phyloP scores from a whole-genome alignment of 2,329 filamentous ascomycete genomes.

The Teratosphaeria zuluensis region DNA sequence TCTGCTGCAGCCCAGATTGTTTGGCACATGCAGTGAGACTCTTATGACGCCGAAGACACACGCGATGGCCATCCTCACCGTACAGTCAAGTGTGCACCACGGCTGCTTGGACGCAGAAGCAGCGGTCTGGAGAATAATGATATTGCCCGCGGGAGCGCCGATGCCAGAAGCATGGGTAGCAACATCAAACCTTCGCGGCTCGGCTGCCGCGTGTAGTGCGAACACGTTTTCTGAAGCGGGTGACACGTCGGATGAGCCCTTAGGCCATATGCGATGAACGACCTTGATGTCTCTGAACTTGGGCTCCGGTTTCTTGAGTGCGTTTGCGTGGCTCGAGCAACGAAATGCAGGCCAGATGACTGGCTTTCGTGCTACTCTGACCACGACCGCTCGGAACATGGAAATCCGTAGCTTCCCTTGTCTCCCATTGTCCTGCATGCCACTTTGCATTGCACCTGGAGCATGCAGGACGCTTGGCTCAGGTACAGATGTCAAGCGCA shows the following conservation, averaged over 20 bases:
- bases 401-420: not conserved
- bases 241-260: not conserved
- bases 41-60: not conserved
- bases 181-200: not conserved
- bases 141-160: not conserved
- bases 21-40: not conserved
- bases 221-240: not conserved
- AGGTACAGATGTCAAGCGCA: not conserved
- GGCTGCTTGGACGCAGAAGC: not conserved
- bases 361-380: not conserved
- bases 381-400: not conserved
- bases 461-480: not conserved
- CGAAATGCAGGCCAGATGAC: not conserved
- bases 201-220: not conserved
- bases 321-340: not conserved
- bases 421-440: not conserved
- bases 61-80: not conserved
- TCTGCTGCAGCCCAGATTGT: not conserved
- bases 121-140: not conserved
- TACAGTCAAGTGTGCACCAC: not conserved
- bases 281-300: no score
- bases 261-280: not conserved
- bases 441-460: not conserved
- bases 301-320: not conserved
- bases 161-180: not conserved